Conservation (phyloP, 2,329 filamentous ascomycete genomes). For the Penicillium griseofulvum region DNA sequence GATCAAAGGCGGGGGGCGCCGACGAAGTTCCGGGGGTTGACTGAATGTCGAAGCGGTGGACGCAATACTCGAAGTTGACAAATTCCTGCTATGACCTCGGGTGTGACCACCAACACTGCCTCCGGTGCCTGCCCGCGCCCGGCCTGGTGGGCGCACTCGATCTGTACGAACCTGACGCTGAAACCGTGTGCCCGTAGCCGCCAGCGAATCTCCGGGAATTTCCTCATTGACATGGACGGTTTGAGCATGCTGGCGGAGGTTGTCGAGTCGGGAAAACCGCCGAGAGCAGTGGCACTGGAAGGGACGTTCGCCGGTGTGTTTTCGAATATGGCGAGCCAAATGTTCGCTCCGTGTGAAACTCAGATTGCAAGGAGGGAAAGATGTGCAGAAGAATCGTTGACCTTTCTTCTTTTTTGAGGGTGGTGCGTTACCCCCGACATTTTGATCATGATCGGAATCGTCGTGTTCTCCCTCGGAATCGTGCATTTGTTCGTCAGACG, state of each 20-base stretch:
- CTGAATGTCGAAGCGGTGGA: conserved; percentile 70
- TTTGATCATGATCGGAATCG: conserved; percentile 63
- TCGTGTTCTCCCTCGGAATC: conserved; percentile 68
- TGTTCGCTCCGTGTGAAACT: conserved; percentile 97
- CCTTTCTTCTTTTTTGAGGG: conserved; percentile 94
- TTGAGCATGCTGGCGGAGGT: conserved; percentile 92
- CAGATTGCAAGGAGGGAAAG: conserved; percentile 87
- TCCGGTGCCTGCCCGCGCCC: conserved; percentile 73
- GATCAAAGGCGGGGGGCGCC: conserved; percentile 75
- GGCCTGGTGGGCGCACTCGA: conserved; percentile 69
- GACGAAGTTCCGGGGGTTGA: conserved; percentile 61
- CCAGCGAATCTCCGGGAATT: conserved; percentile 88
- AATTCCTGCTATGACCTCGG: conserved; percentile 77
- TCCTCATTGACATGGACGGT: conserved; percentile 98
- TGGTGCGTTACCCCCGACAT: conserved; percentile 61
- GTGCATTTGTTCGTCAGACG: conserved; percentile 68
- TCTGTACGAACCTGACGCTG: conserved; percentile 90
- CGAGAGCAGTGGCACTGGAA: conserved; percentile 95
- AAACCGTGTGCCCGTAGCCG: conserved; percentile 86
- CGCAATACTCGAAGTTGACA: conserved; percentile 83
- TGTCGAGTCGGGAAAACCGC: conserved; percentile 90
- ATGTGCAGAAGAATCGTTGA: conserved; percentile 92
- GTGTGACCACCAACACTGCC: conserved; percentile 69
- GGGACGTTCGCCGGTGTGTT: conserved; percentile 94
- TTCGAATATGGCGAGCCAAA: conserved; percentile 91